Evolutionary conservation across 2,329 filamentous ascomycete genomes (phyloP).

Genomic region (Venturia pyrina): DNA sequence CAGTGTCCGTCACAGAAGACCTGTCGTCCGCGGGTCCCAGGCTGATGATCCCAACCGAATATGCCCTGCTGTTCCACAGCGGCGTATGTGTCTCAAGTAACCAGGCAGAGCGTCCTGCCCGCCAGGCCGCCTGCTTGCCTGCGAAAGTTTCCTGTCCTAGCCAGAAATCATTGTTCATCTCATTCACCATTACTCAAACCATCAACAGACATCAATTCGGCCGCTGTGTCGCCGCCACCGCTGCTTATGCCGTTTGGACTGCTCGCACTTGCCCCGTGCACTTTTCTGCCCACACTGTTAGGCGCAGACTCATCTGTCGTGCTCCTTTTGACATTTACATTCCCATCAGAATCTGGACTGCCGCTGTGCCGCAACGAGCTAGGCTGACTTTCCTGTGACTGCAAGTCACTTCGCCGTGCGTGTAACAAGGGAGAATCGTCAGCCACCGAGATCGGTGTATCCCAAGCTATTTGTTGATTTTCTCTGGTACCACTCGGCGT

Average conservation of each 20-base stretch:
- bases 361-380: conserved; percentile 4
- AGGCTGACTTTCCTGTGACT: conserved; percentile 6
- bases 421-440: neutral
- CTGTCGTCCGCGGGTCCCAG: neutral
- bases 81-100: neutral
- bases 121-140: neutral
- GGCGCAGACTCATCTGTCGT: conserved; percentile 3
- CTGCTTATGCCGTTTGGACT: neutral
- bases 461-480: conserved; percentile 8
- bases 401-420: neutral
- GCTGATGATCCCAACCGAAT: conserved; percentile 1
- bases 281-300: neutral
- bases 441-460: conserved; percentile 2
- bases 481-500: conserved; percentile 31
- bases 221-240: neutral
- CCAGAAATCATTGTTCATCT: neutral
- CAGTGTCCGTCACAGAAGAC: neutral
- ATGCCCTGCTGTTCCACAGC: neutral
- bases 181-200: neutral
- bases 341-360: neutral
- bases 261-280: neutral
- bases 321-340: neutral
- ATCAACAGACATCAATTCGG: neutral
- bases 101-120: neutral
- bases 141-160: neutral